Conservation (phyloP, 78 protist genomes). For the Dictyostelium intermedium region DNA sequence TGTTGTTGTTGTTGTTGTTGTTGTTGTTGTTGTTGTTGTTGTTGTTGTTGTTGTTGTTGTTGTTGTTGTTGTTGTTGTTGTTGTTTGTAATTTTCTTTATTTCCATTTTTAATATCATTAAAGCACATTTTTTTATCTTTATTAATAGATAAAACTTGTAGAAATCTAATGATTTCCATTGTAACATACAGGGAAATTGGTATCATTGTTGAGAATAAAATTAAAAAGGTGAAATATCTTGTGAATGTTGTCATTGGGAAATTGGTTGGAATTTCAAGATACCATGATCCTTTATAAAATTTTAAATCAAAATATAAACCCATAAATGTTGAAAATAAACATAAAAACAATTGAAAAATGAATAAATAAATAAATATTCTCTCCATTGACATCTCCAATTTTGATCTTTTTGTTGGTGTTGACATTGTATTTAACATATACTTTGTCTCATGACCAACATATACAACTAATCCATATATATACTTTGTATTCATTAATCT, state of each 20-base stretch:
- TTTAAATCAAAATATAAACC: not conserved
- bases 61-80: not conserved
- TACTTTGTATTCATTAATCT: conserved; percentile 76
- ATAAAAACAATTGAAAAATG: not conserved
- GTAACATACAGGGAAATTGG: conserved; percentile 84
- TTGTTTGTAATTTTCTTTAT: too few species aligned
- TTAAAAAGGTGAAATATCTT: conserved; percentile 36
- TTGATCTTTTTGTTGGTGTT: conserved; percentile 59
- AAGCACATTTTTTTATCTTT: conserved; percentile 61
- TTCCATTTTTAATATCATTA: too few species aligned
- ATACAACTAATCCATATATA: conserved; percentile 81
- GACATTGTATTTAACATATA: conserved; percentile 77
- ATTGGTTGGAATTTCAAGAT: not conserved
- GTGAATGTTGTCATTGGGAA: not conserved
- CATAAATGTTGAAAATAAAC: conserved; percentile 31
- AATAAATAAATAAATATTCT: conserved; percentile 42
- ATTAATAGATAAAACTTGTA: conserved; percentile 6
- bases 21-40: conserved; percentile 49
- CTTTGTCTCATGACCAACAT: conserved; percentile 92
- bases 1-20: not conserved
- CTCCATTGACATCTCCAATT: conserved; percentile 38
- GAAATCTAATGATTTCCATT: conserved; percentile 59
- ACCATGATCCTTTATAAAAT: not conserved
- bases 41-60: conserved; percentile 41
- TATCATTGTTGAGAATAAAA: conserved; percentile 62